Base-by-base conservation (phyloP, 2,329 filamentous ascomycete genomes). In the Periglandula ipomoeae region DNA sequence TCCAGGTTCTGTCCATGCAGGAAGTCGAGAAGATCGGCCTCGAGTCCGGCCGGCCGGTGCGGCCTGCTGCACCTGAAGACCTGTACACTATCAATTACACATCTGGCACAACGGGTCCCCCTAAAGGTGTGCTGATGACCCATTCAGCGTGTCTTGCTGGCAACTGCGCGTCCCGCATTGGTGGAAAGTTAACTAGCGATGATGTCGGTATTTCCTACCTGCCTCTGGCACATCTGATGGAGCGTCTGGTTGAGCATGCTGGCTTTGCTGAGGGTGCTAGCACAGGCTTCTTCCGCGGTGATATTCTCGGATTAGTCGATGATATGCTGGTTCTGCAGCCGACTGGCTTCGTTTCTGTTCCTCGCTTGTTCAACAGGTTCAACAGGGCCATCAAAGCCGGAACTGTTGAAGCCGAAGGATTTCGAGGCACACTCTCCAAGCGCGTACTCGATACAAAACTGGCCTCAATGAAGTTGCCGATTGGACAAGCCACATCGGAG, bases 241-340 rank as follows among this genome's bases (percentile, higher is more conserved):
- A 89, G 55, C 84, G 93, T 49, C 74, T 96, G 56, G 74, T 82
- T 35, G 91, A 98, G 64, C 86, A 94, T 64, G 73, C 74, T 3
- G 78, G 80, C 10, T 72, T 96, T 11, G 79, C 84, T 59, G 75
- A 79, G 47, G 89, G 89, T 48, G 79, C 79, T 27, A 72, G 80
- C 9, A 82, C 96, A 57, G 93, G 91, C 15, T 98, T 91, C 68
- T 98, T 95, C 78, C 88, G 91, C 58, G 93, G 93, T 48, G 89
- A 96, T 61, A 84, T 95, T 53, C 63, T 86, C 10, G 85, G 86
- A 54, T 72, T 98, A 17, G 82, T 94, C 1, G 93, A 98, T 51
- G 93, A 98, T 62, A 69, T 98, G 70, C 95, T 97, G 72, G 65
- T 88, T 34, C 74, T 97, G 48, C 81, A 82, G 50, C 93, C 93